Conservation (phyloP, 208 protist species). For the Acanthamoeba healyi region DNA sequence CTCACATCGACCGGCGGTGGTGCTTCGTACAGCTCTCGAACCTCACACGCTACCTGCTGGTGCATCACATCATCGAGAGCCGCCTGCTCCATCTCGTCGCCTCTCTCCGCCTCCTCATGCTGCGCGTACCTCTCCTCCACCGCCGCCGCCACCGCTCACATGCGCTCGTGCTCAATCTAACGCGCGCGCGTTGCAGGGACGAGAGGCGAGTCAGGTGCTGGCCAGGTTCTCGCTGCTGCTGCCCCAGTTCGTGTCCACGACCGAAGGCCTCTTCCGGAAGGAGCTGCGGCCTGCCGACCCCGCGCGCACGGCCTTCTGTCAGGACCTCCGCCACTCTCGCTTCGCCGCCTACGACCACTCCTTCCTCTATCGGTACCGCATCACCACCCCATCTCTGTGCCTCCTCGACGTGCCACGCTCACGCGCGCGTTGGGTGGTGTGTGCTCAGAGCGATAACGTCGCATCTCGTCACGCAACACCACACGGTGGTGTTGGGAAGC, state of each 20-base stretch:
- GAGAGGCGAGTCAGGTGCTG: background rate
- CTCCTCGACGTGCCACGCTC: background rate
- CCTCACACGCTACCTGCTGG: constrained; percentile 17
- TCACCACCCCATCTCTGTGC: background rate
- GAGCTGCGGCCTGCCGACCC: background rate
- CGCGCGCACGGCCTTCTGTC: background rate
- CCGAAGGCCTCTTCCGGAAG: background rate
- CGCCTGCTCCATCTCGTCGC: background rate
- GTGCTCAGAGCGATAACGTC: constrained; percentile 57
- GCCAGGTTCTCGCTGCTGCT: background rate
- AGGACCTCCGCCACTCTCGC: background rate
- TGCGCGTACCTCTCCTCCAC: background rate
- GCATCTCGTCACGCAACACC: constrained; percentile 66
- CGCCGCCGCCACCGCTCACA: background rate
- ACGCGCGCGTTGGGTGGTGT: too few relatives aligned
- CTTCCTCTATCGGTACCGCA: background rate
- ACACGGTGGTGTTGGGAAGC: constrained; percentile 65
- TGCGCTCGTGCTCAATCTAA: background rate
- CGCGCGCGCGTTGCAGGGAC: background rate
- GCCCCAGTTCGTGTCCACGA: background rate
- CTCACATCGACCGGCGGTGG: too few relatives aligned
- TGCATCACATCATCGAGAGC: background rate
- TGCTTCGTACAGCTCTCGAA: background rate
- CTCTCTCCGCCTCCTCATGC: constrained; percentile 2
- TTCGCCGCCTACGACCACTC: background rate